phyloP scores from a whole-genome alignment of 2,329 filamentous ascomycete genomes.

The Monosporascus cannonballus region DNA sequence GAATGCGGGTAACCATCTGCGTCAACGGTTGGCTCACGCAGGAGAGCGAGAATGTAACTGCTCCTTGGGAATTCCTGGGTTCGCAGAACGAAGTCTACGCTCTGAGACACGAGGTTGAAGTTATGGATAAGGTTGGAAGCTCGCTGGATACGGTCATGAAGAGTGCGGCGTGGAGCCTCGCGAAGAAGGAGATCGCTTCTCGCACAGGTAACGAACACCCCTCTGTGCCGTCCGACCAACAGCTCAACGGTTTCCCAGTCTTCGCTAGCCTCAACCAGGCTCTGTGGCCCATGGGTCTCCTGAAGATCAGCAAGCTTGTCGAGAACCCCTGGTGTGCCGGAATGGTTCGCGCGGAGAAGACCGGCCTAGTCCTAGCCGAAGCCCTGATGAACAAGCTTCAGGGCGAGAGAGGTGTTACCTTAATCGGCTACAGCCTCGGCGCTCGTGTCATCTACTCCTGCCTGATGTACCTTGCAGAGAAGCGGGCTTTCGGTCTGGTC shows the following conservation, averaged over 20 bases:
- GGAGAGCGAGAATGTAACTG: conserved; percentile 59
- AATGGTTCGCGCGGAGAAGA: conserved; percentile 70
- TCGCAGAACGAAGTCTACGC: conserved; percentile 72
- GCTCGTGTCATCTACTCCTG: conserved; percentile 80
- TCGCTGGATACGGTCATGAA: conserved; percentile 72
- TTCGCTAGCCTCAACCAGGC: conserved; percentile 52
- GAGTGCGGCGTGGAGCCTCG: conserved; percentile 73
- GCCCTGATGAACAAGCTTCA: conserved; percentile 76
- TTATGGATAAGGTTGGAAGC: conserved; percentile 70
- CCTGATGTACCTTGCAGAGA: conserved; percentile 67
- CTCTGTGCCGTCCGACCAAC: neutral
- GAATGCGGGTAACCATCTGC: conserved; percentile 75
- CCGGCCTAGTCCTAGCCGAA: conserved; percentile 65
- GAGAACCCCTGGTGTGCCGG: conserved; percentile 78
- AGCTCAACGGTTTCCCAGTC: conserved; percentile 29
- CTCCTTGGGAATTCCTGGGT: conserved; percentile 74
- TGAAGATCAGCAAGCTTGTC: conserved; percentile 66
- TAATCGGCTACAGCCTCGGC: conserved; percentile 78
- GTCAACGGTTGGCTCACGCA: conserved; percentile 76
- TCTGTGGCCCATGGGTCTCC: conserved; percentile 55
- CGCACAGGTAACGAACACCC: conserved; percentile 37
- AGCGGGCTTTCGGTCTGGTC: conserved; percentile 75
- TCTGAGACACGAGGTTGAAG: conserved; percentile 75
- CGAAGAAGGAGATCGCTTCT: conserved; percentile 45
- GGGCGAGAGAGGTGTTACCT: conserved; percentile 72